Evolutionary conservation across 257 asterid genomes (phyloP).

Genomic region (Solanum lignicaule): DNA sequence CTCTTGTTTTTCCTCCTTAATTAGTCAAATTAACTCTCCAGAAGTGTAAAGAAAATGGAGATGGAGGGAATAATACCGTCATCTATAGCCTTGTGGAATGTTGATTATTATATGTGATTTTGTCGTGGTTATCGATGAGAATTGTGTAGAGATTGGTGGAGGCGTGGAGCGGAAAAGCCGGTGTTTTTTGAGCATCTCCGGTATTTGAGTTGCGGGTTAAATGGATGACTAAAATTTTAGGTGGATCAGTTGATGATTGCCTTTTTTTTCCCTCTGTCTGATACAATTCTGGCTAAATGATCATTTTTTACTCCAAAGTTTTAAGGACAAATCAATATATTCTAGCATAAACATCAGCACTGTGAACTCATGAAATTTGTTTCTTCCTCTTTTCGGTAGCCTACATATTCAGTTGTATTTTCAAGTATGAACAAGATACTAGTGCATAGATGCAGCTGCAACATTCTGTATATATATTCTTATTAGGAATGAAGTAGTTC

Average conservation of each 20-base stretch:
- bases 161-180: neutral
- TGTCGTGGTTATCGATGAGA: neutral
- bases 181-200: neutral
- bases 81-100: neutral
- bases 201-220: neutral
- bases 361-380: neutral
- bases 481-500: neutral
- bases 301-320: neutral
- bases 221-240: neutral
- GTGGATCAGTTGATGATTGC: neutral
- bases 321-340: neutral
- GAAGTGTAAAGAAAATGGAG: neutral
- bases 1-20: neutral
- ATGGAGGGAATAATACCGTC: neutral
- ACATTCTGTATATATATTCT: neutral
- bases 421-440: neutral
- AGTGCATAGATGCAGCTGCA: neutral
- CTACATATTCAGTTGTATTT: neutral
- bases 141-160: neutral
- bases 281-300: neutral
- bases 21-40: neutral
- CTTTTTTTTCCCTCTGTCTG: neutral
- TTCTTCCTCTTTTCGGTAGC: neutral
- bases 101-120: neutral
- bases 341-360: neutral